Conservation (phyloP, 805 yeast species). For the Yarrowia sp. region DNA sequence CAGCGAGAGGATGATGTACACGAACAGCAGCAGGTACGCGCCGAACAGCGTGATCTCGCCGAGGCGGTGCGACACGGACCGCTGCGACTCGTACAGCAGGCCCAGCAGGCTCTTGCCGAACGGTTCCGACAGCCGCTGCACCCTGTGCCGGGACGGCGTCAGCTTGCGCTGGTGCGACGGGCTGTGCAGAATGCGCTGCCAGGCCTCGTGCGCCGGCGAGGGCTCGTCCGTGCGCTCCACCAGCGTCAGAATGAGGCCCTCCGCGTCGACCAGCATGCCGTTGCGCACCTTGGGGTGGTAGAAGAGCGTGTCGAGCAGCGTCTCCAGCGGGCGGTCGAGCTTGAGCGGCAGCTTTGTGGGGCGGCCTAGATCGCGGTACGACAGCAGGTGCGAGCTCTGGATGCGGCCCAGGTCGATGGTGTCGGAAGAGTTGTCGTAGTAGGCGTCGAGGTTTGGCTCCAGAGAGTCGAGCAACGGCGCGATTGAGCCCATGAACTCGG, state of each 20-base stretch:
- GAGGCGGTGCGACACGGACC: conserved; percentile 30
- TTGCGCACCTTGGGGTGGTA: conserved; percentile 23
- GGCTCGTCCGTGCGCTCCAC: conserved; percentile 38
- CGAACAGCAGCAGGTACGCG: conserved; percentile 37
- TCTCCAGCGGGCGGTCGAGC: neutral
- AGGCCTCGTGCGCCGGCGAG: neutral
- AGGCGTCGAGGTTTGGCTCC: conserved; percentile 2
- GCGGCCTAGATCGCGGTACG: conserved; percentile 16
- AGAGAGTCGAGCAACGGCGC: conserved; percentile 7
- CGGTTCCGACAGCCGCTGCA: conserved; percentile 29
- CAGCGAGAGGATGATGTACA: conserved; percentile 43
- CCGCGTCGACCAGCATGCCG: conserved; percentile 6
- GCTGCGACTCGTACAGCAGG: conserved; percentile 31
- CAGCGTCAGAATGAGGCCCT: conserved; percentile 14
- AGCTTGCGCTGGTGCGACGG: conserved; percentile 35
- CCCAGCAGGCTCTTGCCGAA: conserved; percentile 29
- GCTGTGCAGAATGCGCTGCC: conserved; percentile 32
- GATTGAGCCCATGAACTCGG: neutral
- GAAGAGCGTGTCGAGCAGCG: conserved; percentile 1
- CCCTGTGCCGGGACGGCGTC: conserved; percentile 34
- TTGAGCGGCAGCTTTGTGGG: neutral
- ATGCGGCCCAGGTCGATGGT: conserved; percentile 16
- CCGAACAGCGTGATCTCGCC: conserved; percentile 14
- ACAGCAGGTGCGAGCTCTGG: conserved; percentile 17
- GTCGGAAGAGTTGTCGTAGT: conserved; percentile 17